Evolutionary conservation across 164 flowering plant species (phyloP).

Genomic region (Kalanchoe fedtschenkoi): DNA sequence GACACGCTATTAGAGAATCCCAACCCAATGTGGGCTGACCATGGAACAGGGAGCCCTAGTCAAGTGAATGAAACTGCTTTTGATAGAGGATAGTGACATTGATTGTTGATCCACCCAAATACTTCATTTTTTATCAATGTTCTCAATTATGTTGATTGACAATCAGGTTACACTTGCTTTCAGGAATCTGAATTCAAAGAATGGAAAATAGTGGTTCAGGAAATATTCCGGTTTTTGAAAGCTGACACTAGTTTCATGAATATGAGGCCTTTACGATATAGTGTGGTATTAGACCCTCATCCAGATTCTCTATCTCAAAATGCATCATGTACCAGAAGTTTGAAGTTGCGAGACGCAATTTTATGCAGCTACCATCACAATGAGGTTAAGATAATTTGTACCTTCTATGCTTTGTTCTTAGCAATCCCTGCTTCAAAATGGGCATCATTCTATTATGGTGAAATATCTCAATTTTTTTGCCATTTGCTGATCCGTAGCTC

Average conservation of each 20-base stretch:
- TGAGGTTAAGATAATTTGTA: slow-evolving; percentile 44
- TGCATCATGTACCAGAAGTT: slow-evolving; percentile 27
- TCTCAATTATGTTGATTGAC: slow-evolving; percentile 3
- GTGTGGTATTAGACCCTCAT: slow-evolving; percentile 57
- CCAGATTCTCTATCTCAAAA: slow-evolving; percentile 42
- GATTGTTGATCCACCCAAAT: background rate
- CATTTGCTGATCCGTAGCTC: background rate
- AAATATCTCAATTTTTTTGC: background rate
- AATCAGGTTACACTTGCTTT: slow-evolving; percentile 14
- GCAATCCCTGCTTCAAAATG: background rate
- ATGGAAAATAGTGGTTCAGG: slow-evolving; percentile 87
- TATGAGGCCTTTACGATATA: slow-evolving; percentile 74
- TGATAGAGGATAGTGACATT: background rate
- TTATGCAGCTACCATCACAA: slow-evolving; percentile 75
- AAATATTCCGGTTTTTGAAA: slow-evolving; percentile 70
- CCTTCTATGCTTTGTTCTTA: background rate
- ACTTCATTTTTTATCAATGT: background rate
- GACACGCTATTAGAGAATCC: background rate
- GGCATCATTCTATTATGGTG: too few species aligned
- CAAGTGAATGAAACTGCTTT: background rate
- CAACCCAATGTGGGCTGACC: background rate
- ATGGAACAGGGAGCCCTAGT: background rate
- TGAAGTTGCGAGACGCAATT: slow-evolving; percentile 62
- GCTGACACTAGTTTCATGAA: slow-evolving; percentile 81
- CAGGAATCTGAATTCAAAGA: slow-evolving; percentile 84